A percentile compares a stretch with the other conserved stretches of the same genome.
Conservation (phyloP, 768 basidiomycete genomes). For the Crucibulum laeve region DNA sequence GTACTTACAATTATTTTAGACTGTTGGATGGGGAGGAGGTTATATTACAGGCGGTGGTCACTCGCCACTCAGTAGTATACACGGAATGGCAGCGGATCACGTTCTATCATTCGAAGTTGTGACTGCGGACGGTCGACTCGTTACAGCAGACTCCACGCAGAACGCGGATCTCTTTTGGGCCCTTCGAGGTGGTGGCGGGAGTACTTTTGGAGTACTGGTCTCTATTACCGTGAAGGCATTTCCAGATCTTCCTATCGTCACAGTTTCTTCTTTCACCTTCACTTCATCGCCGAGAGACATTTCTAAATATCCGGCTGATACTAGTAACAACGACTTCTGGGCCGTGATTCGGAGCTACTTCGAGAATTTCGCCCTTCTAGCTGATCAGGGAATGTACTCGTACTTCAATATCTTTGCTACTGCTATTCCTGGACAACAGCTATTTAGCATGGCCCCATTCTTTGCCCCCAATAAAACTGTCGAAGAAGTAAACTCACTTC, state of each 20-base stretch:
- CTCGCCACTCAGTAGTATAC: not conserved
- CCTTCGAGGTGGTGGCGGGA: conserved; percentile 30
- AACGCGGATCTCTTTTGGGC: conserved; percentile 45
- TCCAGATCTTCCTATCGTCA: conserved; percentile 4
- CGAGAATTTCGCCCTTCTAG: not conserved
- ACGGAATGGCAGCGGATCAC: not conserved
- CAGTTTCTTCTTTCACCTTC: conserved; percentile 5
- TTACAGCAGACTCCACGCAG: conserved; percentile 30
- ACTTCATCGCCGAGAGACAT: not conserved
- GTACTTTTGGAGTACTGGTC: conserved; percentile 18
- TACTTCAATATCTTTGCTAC: not conserved
- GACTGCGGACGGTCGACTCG: conserved; percentile 27
- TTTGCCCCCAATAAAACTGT: not conserved
- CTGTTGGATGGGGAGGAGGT: not conserved
- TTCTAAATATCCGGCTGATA: no score
- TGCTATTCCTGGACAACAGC: not conserved
- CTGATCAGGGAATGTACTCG: not conserved
- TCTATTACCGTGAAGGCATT: conserved; percentile 11
- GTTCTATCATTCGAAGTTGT: conserved; percentile 27
- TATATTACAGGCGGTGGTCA: not conserved
- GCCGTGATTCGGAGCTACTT: not conserved
- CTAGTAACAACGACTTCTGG: not conserved
- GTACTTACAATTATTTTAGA: not conserved
- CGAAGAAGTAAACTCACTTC: not conserved
- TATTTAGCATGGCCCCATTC: not conserved